Percentiles rank a stretch among this genome's conserved stretches.
Conservation (phyloP, 2,329 filamentous ascomycete species). For the Alternaria panax region DNA sequence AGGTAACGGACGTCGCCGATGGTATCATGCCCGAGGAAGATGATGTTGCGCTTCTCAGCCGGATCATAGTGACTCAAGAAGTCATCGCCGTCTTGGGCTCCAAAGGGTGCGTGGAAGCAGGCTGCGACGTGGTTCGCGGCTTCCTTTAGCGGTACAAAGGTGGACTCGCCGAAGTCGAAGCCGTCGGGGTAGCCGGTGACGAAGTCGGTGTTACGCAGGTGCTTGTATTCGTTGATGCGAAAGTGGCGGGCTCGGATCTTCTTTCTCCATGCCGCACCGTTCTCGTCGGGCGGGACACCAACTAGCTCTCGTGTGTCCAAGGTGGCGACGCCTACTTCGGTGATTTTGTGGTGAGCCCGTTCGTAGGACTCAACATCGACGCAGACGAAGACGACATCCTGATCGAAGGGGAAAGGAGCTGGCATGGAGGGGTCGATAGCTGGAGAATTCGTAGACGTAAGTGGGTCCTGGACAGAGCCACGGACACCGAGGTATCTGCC, state of each 20-base stretch:
- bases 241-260: slow-evolving; percentile 77
- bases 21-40: slow-evolving; percentile 82
- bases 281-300: slow-evolving; percentile 64
- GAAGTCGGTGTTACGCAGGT: slow-evolving; percentile 71
- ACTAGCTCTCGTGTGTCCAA: slow-evolving; percentile 73
- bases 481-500: slow-evolving; percentile 77
- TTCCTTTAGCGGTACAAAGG: slow-evolving; percentile 59
- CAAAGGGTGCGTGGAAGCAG: slow-evolving; percentile 67
- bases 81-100: slow-evolving; percentile 28
- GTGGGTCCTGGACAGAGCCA: slow-evolving; percentile 26
- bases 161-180: slow-evolving; percentile 75
- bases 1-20: slow-evolving; percentile 74
- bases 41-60: slow-evolving; percentile 63
- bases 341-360: slow-evolving; percentile 68
- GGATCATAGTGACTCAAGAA: slow-evolving; percentile 16
- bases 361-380: slow-evolving; percentile 89
- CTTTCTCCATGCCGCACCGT: slow-evolving; percentile 71
- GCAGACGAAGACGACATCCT: slow-evolving; percentile 71
- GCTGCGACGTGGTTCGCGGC: slow-evolving; percentile 57
- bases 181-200: slow-evolving; percentile 75
- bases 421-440: slow-evolving; percentile 28
- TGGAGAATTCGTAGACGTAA: slow-evolving; percentile 5
- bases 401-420: slow-evolving; percentile 51
- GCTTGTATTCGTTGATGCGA: slow-evolving; percentile 72
- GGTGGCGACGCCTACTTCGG: slow-evolving; percentile 84